Evolutionary conservation across 768 basidiomycete species (phyloP).

Genomic region (Russula brevipes): DNA sequence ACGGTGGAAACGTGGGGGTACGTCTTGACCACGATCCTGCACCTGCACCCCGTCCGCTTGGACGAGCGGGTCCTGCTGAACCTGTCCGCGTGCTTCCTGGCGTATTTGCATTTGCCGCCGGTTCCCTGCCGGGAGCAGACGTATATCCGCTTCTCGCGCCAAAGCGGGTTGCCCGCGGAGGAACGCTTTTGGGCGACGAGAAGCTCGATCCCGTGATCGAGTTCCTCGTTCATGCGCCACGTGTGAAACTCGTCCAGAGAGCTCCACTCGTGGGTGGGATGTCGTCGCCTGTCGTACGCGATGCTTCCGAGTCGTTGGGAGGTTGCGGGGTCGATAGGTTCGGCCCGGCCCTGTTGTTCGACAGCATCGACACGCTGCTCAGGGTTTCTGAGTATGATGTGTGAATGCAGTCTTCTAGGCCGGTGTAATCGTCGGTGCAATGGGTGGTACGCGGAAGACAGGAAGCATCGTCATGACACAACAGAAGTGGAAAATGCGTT

Average conservation of each 20-base stretch:
- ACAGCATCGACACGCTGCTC: background rate
- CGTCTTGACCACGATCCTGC: background rate
- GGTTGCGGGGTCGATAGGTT: background rate
- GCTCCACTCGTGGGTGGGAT: background rate
- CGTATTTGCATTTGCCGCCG: background rate
- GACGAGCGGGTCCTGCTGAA: background rate
- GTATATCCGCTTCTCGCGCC: background rate
- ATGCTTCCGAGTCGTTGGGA: background rate
- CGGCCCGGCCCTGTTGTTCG: background rate
- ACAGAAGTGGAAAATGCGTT: background rate
- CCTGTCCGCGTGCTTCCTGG: background rate
- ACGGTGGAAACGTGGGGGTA: background rate
- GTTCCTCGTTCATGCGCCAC: background rate
- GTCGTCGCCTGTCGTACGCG: background rate
- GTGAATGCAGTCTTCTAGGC: background rate
- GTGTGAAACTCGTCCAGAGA: background rate
- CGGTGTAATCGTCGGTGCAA: background rate
- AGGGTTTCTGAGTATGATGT: background rate
- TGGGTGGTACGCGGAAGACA: background rate
- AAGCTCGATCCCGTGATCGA: conserved; percentile 3
- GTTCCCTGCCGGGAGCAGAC: background rate
- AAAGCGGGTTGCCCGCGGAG: background rate
- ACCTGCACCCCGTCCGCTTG: conserved; percentile 1
- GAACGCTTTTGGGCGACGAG: background rate
- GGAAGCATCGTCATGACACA: conserved; percentile 3